Percentiles rank a stretch among this genome's conserved stretches.
These are phyloP conservation scores for Metschnikowia lochheadii DNA, from an alignment of 805 yeast genomes.

Conservation along the genomic window DNA sequence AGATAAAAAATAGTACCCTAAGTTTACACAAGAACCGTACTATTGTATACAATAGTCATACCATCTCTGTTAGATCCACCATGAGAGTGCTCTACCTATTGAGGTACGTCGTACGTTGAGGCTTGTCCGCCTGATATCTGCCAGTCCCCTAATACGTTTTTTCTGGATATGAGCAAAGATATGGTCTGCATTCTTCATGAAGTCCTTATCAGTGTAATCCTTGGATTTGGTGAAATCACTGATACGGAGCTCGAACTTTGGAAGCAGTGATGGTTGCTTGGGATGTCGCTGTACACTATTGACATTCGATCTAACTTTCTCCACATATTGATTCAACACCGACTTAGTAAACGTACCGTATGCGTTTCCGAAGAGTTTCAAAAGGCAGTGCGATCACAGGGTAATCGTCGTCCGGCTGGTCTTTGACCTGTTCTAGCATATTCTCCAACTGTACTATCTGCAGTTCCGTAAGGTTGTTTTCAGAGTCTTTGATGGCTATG, in stretches of 20 bases:
- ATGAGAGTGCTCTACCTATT: too few species aligned
- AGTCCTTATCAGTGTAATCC: constrained; percentile 35
- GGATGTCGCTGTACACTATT: constrained; percentile 13
- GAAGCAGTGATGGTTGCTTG: constrained; percentile 3
- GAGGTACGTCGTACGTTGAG: too few species aligned
- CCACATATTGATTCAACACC: constrained; percentile 15
- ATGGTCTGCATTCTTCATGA: constrained; percentile 35
- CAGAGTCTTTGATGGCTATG: constrained; percentile 19
- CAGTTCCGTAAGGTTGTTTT: constrained; percentile 15
- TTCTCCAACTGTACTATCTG: constrained; percentile 22
- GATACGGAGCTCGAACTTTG: constrained; percentile 21
- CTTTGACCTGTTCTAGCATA: constrained; percentile 22
- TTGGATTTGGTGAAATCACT: constrained; percentile 29
- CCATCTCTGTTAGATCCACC: too few species aligned
- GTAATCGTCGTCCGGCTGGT: constrained; percentile 18
- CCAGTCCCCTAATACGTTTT: too few species aligned
- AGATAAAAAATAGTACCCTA: too few species aligned
- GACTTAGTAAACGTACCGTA: constrained; percentile 41
- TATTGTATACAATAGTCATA: too few species aligned
- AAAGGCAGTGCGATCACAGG: constrained; percentile 33
- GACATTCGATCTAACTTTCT: constrained; percentile 16
- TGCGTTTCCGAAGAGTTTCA: constrained; percentile 34
- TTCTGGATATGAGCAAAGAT: constrained; percentile 37
- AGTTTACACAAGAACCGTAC: too few species aligned
- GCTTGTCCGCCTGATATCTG: too few species aligned